Conservation (phyloP, 352 stramenopile genomes). For the Pythium vanterpoolii region DNA sequence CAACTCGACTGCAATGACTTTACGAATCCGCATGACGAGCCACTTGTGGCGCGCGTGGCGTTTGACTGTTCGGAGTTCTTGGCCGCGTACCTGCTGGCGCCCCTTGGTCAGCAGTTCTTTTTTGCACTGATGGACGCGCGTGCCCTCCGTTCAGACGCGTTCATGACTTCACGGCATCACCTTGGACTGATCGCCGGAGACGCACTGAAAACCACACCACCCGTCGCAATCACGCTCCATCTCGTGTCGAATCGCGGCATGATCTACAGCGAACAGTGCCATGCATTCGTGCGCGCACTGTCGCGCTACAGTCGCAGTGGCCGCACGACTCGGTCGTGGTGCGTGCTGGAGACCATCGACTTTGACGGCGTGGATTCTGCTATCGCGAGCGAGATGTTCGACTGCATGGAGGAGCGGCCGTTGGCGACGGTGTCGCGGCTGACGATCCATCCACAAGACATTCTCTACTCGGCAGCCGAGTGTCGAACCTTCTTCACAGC, state of each 20-base stretch:
- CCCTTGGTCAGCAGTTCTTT: background rate
- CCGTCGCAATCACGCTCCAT: conserved; percentile 2
- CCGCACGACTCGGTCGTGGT: background rate
- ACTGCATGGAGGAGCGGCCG: background rate
- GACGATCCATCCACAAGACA: background rate
- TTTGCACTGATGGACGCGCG: background rate
- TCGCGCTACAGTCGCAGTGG: background rate
- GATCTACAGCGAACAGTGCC: background rate
- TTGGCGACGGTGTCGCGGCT: conserved; percentile 2
- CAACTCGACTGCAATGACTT: conserved; percentile 7
- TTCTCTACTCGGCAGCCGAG: background rate
- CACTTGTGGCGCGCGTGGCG: conserved; percentile 4
- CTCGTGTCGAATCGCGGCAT: background rate
- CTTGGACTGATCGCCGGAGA: background rate
- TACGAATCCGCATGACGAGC: conserved; percentile 13
- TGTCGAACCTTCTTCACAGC: background rate
- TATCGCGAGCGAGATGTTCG: background rate
- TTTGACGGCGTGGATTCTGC: background rate
- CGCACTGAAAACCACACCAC: background rate
- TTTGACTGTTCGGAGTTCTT: conserved; percentile 4
- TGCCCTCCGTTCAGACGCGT: background rate
- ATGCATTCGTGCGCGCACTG: background rate
- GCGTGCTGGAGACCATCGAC: conserved; percentile 3
- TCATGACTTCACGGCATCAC: background rate
- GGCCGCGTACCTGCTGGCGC: background rate